phyloP scores from a whole-genome alignment of 176 grass and related monocot genomes.

The Zoysia japonica region DNA sequence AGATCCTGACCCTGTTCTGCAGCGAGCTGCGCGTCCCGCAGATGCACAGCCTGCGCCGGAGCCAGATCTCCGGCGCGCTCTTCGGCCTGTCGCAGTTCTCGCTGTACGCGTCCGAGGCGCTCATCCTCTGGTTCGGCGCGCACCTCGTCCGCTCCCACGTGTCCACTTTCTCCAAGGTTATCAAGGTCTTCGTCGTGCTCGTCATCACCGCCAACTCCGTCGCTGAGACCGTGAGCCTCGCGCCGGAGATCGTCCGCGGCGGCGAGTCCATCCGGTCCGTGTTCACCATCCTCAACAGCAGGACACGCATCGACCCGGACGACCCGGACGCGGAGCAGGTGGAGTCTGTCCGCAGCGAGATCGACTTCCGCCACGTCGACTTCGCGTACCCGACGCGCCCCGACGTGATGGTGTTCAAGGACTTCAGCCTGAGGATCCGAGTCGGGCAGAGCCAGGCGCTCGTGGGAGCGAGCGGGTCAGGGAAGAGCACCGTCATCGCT shows the following conservation, averaged over 20 bases:
- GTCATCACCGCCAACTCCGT: slow-evolving; percentile 91
- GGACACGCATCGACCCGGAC: slow-evolving; percentile 65
- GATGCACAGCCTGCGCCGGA: slow-evolving; percentile 70
- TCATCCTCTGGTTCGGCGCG: slow-evolving; percentile 84
- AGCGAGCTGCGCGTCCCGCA: slow-evolving; percentile 70
- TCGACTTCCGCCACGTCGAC: slow-evolving; percentile 72
- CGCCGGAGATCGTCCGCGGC: slow-evolving; percentile 59
- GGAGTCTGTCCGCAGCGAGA: slow-evolving; percentile 59
- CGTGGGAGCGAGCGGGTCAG: slow-evolving; percentile 67
- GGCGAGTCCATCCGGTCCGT: slow-evolving; percentile 54
- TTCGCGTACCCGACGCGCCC: slow-evolving; percentile 77
- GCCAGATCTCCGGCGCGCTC: slow-evolving; percentile 66
- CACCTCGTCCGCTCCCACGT: slow-evolving; percentile 61
- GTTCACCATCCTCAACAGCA: slow-evolving; percentile 65
- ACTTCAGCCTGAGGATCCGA: slow-evolving; percentile 63
- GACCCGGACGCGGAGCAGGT: slow-evolving; percentile 64
- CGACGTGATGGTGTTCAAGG: slow-evolving; percentile 74
- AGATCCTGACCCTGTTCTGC: slow-evolving; percentile 76
- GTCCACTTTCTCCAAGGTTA: slow-evolving; percentile 92
- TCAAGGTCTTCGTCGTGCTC: slow-evolving; percentile 89
- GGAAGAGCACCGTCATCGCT: slow-evolving; percentile 70
- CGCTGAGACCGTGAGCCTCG: slow-evolving; percentile 81
- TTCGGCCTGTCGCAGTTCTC: slow-evolving; percentile 72
- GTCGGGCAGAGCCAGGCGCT: slow-evolving; percentile 72
- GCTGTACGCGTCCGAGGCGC: slow-evolving; percentile 75